A percentile compares a stretch with the other conserved stretches of the same genome.
phyloP scores from a whole-genome alignment of 441 rosid genomes.

The Populus hybrid region DNA sequence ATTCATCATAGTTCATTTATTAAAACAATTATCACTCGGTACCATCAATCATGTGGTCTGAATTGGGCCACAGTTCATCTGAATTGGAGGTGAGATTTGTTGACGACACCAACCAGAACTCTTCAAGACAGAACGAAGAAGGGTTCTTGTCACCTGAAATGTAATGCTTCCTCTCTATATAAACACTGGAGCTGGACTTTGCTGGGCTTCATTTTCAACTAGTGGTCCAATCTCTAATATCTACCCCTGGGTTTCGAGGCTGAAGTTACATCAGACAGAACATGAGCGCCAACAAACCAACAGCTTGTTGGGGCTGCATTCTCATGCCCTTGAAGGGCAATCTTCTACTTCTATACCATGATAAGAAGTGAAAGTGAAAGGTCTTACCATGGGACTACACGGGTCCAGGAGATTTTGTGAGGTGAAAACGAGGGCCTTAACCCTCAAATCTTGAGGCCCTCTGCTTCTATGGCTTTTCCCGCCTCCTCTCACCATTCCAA shows the following conservation, averaged over 20 bases:
- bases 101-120: not conserved
- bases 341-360: not conserved
- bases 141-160: not conserved
- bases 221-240: slow-evolving; percentile 25
- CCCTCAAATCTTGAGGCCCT: slow-evolving; percentile 7
- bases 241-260: not conserved
- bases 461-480: not conserved
- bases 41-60: not conserved
- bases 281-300: slow-evolving; percentile 33
- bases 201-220: slow-evolving; percentile 15
- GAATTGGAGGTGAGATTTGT: not conserved
- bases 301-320: slow-evolving; percentile 26
- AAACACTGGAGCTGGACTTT: not conserved
- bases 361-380: not conserved
- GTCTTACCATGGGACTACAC: not conserved
- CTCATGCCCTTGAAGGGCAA: slow-evolving; percentile 6
- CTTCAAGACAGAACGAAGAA: not conserved
- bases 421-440: slow-evolving; percentile 5
- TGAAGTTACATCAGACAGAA: slow-evolving; percentile 20
- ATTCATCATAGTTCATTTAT: not conserved
- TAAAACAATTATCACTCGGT: not conserved
- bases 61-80: not conserved
- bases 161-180: not conserved
- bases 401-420: slow-evolving; percentile 12
- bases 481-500: slow-evolving; percentile 8